A percentile compares a stretch with the other conserved stretches of the same genome.
Evolutionary conservation across 805 yeast genomes (phyloP).

Genomic region (Dipodascus geniculatus): DNA sequence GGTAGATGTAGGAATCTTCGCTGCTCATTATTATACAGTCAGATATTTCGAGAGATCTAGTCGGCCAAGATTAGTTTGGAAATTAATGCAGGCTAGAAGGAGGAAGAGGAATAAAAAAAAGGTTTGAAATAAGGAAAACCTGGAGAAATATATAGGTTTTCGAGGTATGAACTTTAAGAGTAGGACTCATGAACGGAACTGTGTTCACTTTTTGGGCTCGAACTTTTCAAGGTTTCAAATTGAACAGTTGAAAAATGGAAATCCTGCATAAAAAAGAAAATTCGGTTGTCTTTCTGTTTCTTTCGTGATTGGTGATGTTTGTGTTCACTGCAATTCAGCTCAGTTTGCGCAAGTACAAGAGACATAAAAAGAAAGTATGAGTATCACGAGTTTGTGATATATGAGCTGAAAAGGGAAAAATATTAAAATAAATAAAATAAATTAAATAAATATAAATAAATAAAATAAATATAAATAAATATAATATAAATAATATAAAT

Average conservation of each 20-base stretch:
- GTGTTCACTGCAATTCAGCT: not conserved
- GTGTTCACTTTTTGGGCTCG: not conserved
- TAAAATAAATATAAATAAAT: no score
- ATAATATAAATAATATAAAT: no score
- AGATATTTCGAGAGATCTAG: no score
- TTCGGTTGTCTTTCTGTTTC: not conserved
- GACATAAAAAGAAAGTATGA: not conserved
- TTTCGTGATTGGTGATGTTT: not conserved
- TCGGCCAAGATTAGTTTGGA: not conserved
- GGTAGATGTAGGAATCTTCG: not conserved
- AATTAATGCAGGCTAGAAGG: not conserved
- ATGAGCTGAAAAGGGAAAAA: not conserved
- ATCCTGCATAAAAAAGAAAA: not conserved
- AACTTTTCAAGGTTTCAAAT: not conserved
- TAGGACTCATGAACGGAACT: no score
- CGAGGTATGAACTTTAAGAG: not conserved
- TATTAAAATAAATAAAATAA: no score
- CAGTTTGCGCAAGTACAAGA: not conserved
- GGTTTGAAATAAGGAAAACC: not conserved
- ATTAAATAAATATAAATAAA: no score
- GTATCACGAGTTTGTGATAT: not conserved
- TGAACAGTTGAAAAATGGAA: not conserved
- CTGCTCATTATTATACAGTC: not conserved
- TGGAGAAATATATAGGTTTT: not conserved
- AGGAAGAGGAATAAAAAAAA: not conserved